Percentiles rank a stretch among this genome's conserved stretches.
Evolutionary conservation across 257 asterid species (phyloP).

Genomic region (Nicotiana benthamiana): DNA sequence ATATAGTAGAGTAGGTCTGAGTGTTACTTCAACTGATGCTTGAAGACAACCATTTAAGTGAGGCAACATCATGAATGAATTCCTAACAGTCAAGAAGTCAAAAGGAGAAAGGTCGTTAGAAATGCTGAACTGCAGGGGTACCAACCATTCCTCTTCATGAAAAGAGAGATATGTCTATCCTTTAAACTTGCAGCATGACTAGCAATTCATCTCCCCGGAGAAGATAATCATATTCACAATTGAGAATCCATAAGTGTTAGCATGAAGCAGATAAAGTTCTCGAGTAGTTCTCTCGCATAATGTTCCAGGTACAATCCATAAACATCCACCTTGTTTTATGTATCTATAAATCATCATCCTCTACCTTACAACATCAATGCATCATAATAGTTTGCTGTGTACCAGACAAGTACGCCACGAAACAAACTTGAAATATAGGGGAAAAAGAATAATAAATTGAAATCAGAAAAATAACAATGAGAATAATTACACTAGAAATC

Average conservation of each 20-base stretch:
- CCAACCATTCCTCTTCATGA: neutral
- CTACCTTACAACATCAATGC: neutral
- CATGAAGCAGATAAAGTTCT: neutral
- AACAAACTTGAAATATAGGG: neutral
- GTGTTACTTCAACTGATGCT: too few relatives aligned
- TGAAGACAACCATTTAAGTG: too few relatives aligned
- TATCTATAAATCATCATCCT: neutral
- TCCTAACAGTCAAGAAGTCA: neutral
- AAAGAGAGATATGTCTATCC: neutral
- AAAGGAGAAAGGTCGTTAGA: neutral
- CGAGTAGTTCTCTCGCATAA: neutral
- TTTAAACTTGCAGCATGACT: neutral
- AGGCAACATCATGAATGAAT: too few relatives aligned
- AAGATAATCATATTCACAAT: neutral
- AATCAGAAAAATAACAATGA: neutral
- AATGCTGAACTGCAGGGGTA: neutral
- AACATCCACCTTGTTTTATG: neutral
- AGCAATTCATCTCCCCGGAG: neutral
- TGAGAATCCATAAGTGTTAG: neutral
- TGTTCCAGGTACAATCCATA: neutral
- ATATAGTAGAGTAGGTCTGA: too few relatives aligned
- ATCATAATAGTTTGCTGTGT: neutral
- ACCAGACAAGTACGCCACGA: neutral
- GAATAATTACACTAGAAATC: neutral
- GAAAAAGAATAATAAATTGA: neutral